Evolutionary conservation across 176 grass and related monocot genomes (phyloP).

Genomic region (Typha latifolia): DNA sequence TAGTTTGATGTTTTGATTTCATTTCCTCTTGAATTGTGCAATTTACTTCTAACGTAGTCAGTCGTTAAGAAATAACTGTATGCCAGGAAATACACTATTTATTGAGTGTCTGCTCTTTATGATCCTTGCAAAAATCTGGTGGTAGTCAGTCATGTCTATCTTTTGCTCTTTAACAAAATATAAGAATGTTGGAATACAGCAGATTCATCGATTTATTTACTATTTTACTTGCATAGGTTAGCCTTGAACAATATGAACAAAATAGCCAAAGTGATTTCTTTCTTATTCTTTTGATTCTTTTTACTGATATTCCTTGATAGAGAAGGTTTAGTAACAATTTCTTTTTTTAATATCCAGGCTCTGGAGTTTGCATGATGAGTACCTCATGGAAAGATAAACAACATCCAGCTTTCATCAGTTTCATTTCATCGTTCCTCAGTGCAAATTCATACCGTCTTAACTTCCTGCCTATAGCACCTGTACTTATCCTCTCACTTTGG

Average conservation of each 20-base stretch:
- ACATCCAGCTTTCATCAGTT: constrained; percentile 46
- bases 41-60: too few species aligned
- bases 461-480: constrained; percentile 48
- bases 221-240: not conserved
- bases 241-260: not conserved
- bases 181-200: not conserved
- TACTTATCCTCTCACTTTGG: constrained; percentile 16
- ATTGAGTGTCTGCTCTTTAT: not conserved
- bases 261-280: not conserved
- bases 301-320: not conserved
- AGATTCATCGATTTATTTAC: not conserved
- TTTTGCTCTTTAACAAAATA: not conserved
- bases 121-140: not conserved
- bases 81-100: too few species aligned
- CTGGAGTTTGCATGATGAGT: constrained; percentile 80
- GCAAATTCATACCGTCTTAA: constrained; percentile 68
- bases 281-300: not conserved
- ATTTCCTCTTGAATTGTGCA: too few species aligned
- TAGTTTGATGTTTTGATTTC: too few species aligned
- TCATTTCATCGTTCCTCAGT: constrained; percentile 43
- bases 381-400: constrained; percentile 63
- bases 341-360: constrained; percentile 8
- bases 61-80: too few species aligned
- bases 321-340: not conserved
- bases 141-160: not conserved